phyloP scores from a whole-genome alignment of 2,329 filamentous ascomycete genomes.

The Diaporthe sp. region DNA sequence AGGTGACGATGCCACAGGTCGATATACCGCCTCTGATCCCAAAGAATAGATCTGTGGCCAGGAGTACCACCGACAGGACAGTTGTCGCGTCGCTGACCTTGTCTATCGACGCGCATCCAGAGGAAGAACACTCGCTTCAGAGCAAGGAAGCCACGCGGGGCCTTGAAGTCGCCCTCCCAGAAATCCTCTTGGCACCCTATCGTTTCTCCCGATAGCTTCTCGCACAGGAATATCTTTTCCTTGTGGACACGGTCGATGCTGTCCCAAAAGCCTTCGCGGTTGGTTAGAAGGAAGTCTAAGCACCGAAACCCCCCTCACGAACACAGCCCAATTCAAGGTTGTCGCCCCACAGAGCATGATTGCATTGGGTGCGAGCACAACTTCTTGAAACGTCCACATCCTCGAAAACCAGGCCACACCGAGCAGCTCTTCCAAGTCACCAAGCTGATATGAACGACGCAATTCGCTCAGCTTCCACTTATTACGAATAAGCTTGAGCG shows the following conservation, averaged over 20 bases:
- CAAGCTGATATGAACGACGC: not conserved
- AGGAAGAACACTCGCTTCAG: not conserved
- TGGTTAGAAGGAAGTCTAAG: not conserved
- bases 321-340: not conserved
- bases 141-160: not conserved
- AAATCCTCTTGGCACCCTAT: not conserved
- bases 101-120: not conserved
- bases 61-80: not conserved
- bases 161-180: not conserved
- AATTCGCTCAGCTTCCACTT: not conserved
- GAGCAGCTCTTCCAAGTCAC: not conserved
- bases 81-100: not conserved
- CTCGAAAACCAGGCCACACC: not conserved
- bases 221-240: not conserved
- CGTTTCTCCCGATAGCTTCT: not conserved
- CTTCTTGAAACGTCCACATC: not conserved
- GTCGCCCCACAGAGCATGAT: not conserved
- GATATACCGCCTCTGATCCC: not conserved
- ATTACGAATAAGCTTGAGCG: not conserved
- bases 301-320: not conserved
- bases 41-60: not conserved
- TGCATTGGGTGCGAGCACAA: not conserved
- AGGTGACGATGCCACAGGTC: not conserved
- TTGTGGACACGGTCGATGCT: not conserved
- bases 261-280: not conserved